phyloP scores from a whole-genome alignment of 495 filamentous ascomycete species.

The Annulohypoxylon moriforme region DNA sequence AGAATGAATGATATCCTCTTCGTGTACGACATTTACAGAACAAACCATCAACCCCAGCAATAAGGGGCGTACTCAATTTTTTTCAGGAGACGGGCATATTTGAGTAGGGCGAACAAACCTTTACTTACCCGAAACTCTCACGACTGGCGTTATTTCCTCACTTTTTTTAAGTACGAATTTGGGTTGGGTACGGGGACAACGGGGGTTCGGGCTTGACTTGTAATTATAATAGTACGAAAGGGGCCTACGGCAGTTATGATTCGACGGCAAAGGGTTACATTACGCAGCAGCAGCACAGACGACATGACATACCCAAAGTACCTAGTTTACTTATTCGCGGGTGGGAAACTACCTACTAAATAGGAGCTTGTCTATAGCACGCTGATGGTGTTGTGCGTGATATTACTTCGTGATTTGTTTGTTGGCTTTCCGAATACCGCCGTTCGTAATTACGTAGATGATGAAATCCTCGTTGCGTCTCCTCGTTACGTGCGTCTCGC shows the following conservation, averaged over 20 bases:
- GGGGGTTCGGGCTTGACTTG: constrained; percentile 6
- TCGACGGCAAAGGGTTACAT: not conserved
- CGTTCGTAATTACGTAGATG: not conserved
- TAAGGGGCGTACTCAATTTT: not conserved
- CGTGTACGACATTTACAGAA: constrained; percentile 9
- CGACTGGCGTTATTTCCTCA: not conserved
- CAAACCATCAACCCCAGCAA: not conserved
- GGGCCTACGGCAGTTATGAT: constrained; percentile 3
- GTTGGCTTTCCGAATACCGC: not conserved
- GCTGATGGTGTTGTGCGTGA: not conserved
- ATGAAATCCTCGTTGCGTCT: not conserved
- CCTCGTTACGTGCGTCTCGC: not conserved
- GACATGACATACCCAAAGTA: not conserved
- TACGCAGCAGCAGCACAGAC: not conserved
- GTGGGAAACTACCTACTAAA: not conserved
- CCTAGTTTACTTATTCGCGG: not conserved
- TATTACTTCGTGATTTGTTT: not conserved
- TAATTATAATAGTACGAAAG: constrained; percentile 24
- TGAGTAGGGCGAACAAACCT: not conserved
- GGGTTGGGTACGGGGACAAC: not conserved
- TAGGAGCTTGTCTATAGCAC: not conserved
- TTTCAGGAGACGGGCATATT: not conserved
- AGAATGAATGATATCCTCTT: not conserved
- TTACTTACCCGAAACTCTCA: not conserved
- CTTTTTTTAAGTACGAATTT: not conserved